Evolutionary conservation across 805 yeast genomes (phyloP).

Genomic region (Lipomyces yamanashiensis): DNA sequence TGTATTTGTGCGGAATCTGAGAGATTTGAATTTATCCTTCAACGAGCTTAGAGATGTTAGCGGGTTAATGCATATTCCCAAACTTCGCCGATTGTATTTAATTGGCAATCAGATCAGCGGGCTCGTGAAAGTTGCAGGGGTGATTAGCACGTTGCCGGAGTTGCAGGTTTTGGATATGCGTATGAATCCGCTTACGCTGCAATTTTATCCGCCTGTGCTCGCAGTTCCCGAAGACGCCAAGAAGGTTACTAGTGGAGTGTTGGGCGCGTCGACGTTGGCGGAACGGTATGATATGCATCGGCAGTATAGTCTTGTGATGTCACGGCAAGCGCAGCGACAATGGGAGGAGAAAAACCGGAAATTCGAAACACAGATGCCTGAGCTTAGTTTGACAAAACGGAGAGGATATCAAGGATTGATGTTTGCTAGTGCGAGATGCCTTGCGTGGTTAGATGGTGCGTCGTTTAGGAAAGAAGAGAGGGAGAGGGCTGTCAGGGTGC

Average conservation of each 20-base stretch:
- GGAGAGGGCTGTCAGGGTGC: slow-evolving; percentile 12
- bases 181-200: slow-evolving; percentile 41
- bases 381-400: slow-evolving; percentile 13
- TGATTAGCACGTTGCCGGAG: slow-evolving; percentile 31
- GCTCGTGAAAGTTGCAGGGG: slow-evolving; percentile 35
- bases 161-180: slow-evolving; percentile 42
- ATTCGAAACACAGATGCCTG: slow-evolving; percentile 21
- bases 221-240: background rate
- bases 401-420: slow-evolving; percentile 35
- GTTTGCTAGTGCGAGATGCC: slow-evolving; percentile 22
- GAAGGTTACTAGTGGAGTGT: background rate
- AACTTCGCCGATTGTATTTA: slow-evolving; percentile 41
- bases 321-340: slow-evolving; percentile 22
- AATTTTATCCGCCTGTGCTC: slow-evolving; percentile 38
- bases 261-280: slow-evolving; percentile 1
- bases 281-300: slow-evolving; percentile 19
- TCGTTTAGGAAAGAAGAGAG: slow-evolving; percentile 16
- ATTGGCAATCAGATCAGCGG: slow-evolving; percentile 39
- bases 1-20: slow-evolving; percentile 39
- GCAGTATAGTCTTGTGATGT: slow-evolving; percentile 28
- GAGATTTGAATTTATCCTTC: slow-evolving; percentile 45
- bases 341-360: slow-evolving; percentile 28
- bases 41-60: slow-evolving; percentile 41
- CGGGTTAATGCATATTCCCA: slow-evolving; percentile 40
- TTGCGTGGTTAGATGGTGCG: slow-evolving; percentile 33